These are phyloP conservation scores for Acer saccharum DNA, from an alignment of 345 rosid species.

Conservation along the genomic window DNA sequence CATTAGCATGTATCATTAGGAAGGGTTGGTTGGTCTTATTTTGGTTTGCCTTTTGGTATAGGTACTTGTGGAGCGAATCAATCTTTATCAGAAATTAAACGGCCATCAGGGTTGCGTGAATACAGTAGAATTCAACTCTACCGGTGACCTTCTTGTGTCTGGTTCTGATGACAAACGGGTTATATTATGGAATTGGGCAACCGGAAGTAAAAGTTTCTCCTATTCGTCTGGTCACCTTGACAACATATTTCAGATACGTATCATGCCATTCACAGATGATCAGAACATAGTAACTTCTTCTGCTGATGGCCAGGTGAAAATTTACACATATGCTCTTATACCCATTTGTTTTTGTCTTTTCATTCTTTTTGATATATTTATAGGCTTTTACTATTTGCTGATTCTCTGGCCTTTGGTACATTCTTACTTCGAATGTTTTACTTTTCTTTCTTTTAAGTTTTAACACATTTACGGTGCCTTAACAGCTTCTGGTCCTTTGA, in stretches of 20 bases:
- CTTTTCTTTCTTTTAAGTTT: background rate
- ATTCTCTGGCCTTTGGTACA: background rate
- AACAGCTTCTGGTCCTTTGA: background rate
- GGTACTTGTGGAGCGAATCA: conserved; percentile 44
- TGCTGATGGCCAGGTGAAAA: conserved; percentile 63
- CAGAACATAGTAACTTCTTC: conserved; percentile 53
- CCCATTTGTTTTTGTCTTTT: background rate
- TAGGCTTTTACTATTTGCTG: background rate
- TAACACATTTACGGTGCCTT: background rate
- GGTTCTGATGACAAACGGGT: conserved; percentile 66
- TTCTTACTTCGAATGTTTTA: background rate
- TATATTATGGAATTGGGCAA: conserved; percentile 53
- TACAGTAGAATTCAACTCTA: conserved; percentile 48
- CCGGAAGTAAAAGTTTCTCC: conserved; percentile 27
- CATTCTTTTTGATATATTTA: background rate
- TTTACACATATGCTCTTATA: background rate
- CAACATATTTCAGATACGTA: conserved; percentile 56
- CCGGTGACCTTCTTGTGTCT: conserved; percentile 59
- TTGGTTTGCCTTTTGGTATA: conserved; percentile 23
- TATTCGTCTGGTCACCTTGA: conserved; percentile 63
- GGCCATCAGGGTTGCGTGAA: conserved; percentile 71
- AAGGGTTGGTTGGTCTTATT: background rate
- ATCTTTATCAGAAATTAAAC: conserved; percentile 48
- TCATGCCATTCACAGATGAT: conserved; percentile 60
- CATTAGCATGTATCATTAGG: background rate